phyloP scores from a whole-genome alignment of 768 basidiomycete species.

The Trametes maxima region DNA sequence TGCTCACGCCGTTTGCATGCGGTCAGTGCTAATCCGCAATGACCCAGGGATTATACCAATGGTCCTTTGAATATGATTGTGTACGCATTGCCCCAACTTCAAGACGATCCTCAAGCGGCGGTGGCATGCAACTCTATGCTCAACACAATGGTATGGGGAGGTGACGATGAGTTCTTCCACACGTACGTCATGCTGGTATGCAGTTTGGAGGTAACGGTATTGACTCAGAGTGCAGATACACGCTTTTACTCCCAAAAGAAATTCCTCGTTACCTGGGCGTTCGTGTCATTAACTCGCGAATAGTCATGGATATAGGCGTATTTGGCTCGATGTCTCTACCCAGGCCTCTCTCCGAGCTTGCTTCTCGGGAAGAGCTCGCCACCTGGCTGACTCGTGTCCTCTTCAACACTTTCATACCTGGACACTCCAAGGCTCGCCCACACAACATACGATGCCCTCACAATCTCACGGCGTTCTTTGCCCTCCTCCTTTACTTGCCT shows the following conservation, averaged over 20 bases:
- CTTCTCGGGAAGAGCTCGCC: slow-evolving; percentile 33
- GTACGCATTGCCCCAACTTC: slow-evolving; percentile 33
- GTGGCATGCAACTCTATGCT: slow-evolving; percentile 35
- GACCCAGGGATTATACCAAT: slow-evolving; percentile 36
- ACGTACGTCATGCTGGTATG: slow-evolving; percentile 24
- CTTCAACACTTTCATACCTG: slow-evolving; percentile 35
- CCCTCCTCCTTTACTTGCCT: slow-evolving; percentile 36
- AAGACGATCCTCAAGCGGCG: slow-evolving; percentile 28
- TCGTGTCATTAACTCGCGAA: slow-evolving; percentile 27
- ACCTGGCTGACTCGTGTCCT: slow-evolving; percentile 39
- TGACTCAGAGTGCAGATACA: slow-evolving; percentile 28
- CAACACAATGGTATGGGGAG: slow-evolving; percentile 34
- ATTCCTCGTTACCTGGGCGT: slow-evolving; percentile 35
- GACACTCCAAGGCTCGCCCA: slow-evolving; percentile 24
- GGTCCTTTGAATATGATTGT: slow-evolving; percentile 34
- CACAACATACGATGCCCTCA: slow-evolving; percentile 36
- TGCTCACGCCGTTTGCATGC: neutral
- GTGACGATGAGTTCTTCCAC: slow-evolving; percentile 35
- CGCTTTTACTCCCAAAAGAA: slow-evolving; percentile 33
- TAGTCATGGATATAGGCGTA: slow-evolving; percentile 17
- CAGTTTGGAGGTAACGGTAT: neutral
- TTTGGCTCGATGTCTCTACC: neutral
- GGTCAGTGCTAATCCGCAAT: neutral
- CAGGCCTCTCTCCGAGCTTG: slow-evolving; percentile 23
- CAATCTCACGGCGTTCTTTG: slow-evolving; percentile 38